phyloP scores from a whole-genome alignment of 148 eudicot species.

The Chenopodium formosanum region DNA sequence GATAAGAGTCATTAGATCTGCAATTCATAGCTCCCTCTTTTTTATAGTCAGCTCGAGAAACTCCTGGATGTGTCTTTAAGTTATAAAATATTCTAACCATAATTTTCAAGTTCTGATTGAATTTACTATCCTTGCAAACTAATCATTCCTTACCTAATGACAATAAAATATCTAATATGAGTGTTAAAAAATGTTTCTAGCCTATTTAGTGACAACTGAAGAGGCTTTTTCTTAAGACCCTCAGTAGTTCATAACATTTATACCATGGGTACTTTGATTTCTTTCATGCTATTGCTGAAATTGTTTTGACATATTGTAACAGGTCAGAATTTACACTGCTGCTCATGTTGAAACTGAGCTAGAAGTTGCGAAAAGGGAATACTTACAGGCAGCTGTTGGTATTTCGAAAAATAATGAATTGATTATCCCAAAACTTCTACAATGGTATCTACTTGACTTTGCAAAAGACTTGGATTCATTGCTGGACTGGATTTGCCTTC shows the following conservation, averaged over 20 bases:
- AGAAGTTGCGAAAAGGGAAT: constrained; percentile 73
- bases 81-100: background rate
- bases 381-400: constrained; percentile 72
- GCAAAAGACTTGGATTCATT: constrained; percentile 82
- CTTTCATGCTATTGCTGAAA: background rate
- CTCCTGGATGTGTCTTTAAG: background rate
- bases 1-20: background rate
- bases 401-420: constrained; percentile 50
- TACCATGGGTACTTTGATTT: background rate
- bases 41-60: background rate
- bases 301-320: background rate
- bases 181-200: background rate
- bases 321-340: constrained; percentile 83
- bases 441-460: constrained; percentile 89
- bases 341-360: constrained; percentile 70
- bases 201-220: background rate
- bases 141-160: background rate
- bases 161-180: background rate
- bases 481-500: constrained; percentile 88
- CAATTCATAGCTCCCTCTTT: background rate
- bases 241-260: too few relatives aligned
- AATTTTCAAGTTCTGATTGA: background rate
- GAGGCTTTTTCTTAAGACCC: background rate
- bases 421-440: constrained; percentile 73
- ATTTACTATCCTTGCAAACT: background rate